A percentile compares a stretch with the other conserved stretches of the same genome.
Conservation (phyloP, 208 protist species). For the Leishmania gerbilli region DNA sequence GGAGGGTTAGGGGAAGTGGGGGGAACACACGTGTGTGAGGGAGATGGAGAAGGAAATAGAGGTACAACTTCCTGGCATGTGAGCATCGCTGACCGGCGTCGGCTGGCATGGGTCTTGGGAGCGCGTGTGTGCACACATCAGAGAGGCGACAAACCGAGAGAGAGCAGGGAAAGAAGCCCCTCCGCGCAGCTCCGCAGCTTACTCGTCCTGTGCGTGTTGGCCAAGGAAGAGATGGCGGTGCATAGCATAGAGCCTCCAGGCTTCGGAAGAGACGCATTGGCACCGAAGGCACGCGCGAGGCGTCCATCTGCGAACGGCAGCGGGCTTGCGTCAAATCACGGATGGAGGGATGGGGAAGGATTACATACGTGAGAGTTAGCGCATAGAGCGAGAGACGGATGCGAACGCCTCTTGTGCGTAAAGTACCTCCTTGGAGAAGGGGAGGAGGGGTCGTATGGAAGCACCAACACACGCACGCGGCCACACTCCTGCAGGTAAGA, state of each 20-base stretch:
- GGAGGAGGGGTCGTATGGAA: neutral
- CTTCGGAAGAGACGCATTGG: neutral
- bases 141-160: neutral
- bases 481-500: neutral
- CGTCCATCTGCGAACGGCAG: neutral
- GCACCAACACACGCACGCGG: neutral
- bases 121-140: neutral
- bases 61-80: neutral
- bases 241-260: neutral
- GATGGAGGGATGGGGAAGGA: neutral
- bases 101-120: neutral
- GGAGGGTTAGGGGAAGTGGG: neutral
- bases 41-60: neutral
- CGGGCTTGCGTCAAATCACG: neutral
- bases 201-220: neutral
- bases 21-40: neutral
- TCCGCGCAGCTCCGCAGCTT: neutral
- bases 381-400: neutral
- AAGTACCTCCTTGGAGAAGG: neutral
- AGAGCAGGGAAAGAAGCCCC: neutral
- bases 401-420: neutral
- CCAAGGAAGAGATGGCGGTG: neutral
- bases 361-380: neutral
- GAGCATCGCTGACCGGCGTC: neutral
- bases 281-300: neutral